phyloP scores from a whole-genome alignment of 441 rosid species.

The Pelargonium fulgidum region DNA sequence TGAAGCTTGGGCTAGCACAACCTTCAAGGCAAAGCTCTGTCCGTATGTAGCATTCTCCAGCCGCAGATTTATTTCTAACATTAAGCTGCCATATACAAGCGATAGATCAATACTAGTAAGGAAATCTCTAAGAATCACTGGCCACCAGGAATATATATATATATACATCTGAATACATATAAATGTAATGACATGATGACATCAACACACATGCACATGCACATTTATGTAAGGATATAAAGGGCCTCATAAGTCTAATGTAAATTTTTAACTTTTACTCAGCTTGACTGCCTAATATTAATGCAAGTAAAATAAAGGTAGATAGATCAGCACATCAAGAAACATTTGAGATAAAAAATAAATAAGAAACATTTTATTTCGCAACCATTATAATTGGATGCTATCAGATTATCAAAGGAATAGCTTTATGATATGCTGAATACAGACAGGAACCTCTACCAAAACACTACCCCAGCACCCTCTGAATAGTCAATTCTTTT shows the following conservation, averaged over 20 bases:
- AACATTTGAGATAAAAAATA: background rate
- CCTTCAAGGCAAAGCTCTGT: conserved; percentile 98
- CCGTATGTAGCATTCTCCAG: conserved; percentile 83
- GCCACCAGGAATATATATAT: conserved; percentile 14
- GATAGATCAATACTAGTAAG: conserved; percentile 16
- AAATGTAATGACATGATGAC: conserved; percentile 12
- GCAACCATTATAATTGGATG: background rate
- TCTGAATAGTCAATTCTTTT: background rate
- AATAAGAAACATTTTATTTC: background rate
- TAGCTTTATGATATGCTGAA: conserved; percentile 13
- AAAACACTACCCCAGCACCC: background rate
- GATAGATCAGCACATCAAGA: background rate
- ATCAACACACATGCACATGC: conserved; percentile 8
- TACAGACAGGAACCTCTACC: background rate
- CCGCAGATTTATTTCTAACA: conserved; percentile 92
- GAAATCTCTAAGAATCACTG: conserved; percentile 17
- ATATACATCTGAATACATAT: conserved; percentile 7
- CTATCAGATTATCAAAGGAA: conserved; percentile 10
- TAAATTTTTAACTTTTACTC: background rate
- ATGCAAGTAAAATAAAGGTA: conserved; percentile 5
- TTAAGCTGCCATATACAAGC: conserved; percentile 59
- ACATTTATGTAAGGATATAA: background rate
- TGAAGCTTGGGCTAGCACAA: conserved; percentile 27
- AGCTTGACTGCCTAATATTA: background rate
- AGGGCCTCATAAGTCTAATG: background rate